These are phyloP conservation scores for Panellus pusillus DNA, from an alignment of 768 basidiomycete species.

Conservation along the genomic window DNA sequence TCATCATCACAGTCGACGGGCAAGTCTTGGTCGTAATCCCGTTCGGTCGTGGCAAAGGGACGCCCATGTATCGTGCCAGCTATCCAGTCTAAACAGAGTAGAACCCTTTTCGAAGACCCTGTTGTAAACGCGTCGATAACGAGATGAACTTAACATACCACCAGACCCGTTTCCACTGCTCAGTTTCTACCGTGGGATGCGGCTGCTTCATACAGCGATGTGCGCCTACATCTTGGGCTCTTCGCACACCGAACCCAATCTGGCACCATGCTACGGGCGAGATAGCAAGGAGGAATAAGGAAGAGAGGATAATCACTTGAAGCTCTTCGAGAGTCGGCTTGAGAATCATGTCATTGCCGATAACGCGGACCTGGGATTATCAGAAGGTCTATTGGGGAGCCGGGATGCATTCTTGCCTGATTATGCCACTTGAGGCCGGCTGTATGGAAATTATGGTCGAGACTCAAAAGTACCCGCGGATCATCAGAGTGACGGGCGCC, in stretches of 20 bases:
- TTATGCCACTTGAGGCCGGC: constrained; percentile 68
- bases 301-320: constrained; percentile 24
- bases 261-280: constrained; percentile 64
- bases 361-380: constrained; percentile 27
- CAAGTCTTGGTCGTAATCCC: constrained; percentile 73
- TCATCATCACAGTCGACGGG: constrained; percentile 66
- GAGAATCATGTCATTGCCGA: constrained; percentile 14
- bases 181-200: constrained; percentile 54
- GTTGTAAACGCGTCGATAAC: background rate
- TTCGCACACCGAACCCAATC: constrained; percentile 64
- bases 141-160: constrained; percentile 39
- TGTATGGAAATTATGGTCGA: constrained; percentile 34
- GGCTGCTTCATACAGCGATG: constrained; percentile 46
- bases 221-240: constrained; percentile 74
- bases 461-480: constrained; percentile 51
- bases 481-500: constrained; percentile 64
- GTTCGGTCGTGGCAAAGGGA: constrained; percentile 69
- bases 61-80: constrained; percentile 59
- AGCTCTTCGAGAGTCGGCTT: constrained; percentile 20
- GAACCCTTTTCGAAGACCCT: constrained; percentile 38
- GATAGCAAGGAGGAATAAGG: constrained; percentile 42
- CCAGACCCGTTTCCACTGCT: constrained; percentile 76
- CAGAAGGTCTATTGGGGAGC: background rate
- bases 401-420: constrained; percentile 1
- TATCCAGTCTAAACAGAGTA: constrained; percentile 48